These are phyloP conservation scores for Aspergillus glaucus DNA, from an alignment of 2,329 filamentous ascomycete species.

Conservation along the genomic window DNA sequence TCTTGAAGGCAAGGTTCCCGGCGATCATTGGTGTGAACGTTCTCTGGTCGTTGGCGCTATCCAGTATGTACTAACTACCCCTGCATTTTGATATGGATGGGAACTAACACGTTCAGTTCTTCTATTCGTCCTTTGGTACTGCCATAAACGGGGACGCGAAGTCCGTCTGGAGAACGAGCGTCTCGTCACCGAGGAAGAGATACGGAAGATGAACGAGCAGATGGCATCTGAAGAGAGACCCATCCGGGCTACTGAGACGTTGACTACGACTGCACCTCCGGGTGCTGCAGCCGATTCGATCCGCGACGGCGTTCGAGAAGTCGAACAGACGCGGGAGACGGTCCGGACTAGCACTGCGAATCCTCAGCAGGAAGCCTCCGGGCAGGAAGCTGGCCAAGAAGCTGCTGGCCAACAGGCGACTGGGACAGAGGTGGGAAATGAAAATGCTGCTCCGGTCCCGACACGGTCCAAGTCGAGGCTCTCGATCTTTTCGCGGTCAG, in stretches of 20 bases:
- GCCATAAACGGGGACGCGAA: conserved; percentile 88
- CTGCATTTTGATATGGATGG: no score
- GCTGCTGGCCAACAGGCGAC: conserved; percentile 7
- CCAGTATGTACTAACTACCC: conserved; percentile 52
- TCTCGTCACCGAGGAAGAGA: conserved; percentile 41
- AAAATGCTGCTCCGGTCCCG: conserved; percentile 14
- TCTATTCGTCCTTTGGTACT: conserved; percentile 95
- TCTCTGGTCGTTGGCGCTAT: conserved; percentile 80
- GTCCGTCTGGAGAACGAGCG: conserved; percentile 64
- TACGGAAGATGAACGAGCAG: conserved; percentile 34
- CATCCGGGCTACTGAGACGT: conserved; percentile 30
- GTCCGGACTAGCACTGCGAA: conserved; percentile 5
- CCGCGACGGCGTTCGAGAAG: conserved; percentile 35
- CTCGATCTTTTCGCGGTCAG: conserved; percentile 22
- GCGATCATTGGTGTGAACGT: conserved; percentile 88
- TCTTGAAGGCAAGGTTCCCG: conserved; percentile 79
- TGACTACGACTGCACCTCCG: conserved; percentile 36
- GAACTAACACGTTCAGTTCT: conserved; percentile 52
- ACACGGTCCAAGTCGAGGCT: conserved; percentile 25
- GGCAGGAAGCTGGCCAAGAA: conserved; percentile 4
- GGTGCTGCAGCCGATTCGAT: conserved; percentile 36
- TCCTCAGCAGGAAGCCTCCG: conserved; percentile 4
- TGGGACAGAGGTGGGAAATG: conserved; percentile 1
- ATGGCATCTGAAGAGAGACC: conserved; percentile 17
- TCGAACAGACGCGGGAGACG: conserved; percentile 27